Evolutionary conservation across 257 asterid species (phyloP), one percentile per base, ranked within the genome.

Genomic region (Solanum virginianum): DNA sequence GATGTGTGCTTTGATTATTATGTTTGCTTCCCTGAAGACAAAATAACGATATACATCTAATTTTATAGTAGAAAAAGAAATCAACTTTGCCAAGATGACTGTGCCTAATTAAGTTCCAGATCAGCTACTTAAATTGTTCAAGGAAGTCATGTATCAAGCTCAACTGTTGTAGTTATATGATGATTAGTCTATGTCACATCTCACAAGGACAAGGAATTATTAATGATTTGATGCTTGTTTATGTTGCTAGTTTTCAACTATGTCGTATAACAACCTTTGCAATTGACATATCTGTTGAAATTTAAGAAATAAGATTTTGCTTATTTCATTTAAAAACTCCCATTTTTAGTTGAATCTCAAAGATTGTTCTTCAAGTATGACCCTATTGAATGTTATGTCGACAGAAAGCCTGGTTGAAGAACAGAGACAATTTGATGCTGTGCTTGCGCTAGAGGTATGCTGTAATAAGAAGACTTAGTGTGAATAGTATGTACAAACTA

Each of bases 341-440:
- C 81, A 81, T 56, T 41, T 82, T 29, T 70, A 84, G 83, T 87
- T 86, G 84, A 86, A 84, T 66, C 85, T 74, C 80, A 72, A 36
- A 86, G 79, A 54, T 71, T 20, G 22, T 69, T 80, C 86, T 80
- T 86, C 63, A 32, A 87, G 81, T 83, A 87, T 90, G 90, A 90
- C 80, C 83, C 55, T 84, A 54, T 82, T 88, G 81, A 74, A 84
- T 84, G 85, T 87, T 85, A 68, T 80, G 72, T 89, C 75, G 66
- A 87, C 98, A 97, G 99, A 97, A 89, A 91, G 89, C 62, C 63
- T 97, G 93, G 98, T 95, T 80, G 98, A 94, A 89, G 99, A 95
- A 92, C 90, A 91, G 91, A 86, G 91, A 83, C 88, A 92, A 72
- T 95, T 92, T 86, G 98, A 97, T 88, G 99, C 94, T 82, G 99